These are phyloP conservation scores for Styphnolobium japonicum DNA, from an alignment of 306 rosid species.

Conservation along the genomic window DNA sequence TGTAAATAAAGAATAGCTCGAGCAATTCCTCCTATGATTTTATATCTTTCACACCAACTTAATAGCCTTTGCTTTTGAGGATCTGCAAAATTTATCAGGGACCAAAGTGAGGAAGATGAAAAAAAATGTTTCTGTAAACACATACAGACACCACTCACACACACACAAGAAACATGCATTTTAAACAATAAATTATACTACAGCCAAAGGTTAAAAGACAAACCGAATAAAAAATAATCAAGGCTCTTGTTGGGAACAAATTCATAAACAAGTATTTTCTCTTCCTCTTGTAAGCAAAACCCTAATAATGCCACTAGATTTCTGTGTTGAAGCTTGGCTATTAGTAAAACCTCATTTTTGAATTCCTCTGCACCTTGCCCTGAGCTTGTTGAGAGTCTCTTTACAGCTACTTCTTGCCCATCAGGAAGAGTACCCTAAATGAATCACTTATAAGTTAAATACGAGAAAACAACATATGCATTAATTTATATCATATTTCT, in stretches of 20 bases:
- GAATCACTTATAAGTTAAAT: background rate
- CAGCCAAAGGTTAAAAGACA: background rate
- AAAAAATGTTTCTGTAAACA: no score
- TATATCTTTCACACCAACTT: constrained; percentile 30
- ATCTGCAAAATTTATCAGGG: background rate
- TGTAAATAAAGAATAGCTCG: constrained; percentile 45
- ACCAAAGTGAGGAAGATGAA: background rate
- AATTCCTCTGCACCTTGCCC: background rate
- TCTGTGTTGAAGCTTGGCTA: constrained; percentile 12
- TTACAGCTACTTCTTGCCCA: background rate
- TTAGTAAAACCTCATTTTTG: background rate
- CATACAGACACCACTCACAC: no score
- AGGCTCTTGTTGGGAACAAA: constrained; percentile 16
- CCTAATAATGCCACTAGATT: constrained; percentile 4
- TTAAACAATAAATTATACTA: background rate
- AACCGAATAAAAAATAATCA: background rate
- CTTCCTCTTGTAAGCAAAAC: background rate
- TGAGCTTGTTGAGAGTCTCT: background rate
- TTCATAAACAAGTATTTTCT: constrained; percentile 12
- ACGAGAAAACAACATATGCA: background rate
- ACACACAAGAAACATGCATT: background rate
- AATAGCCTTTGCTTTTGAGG: background rate
- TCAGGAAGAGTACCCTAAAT: background rate
- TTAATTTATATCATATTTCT: background rate
- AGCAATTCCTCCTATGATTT: constrained; percentile 36